phyloP scores from a whole-genome alignment of 108 stramenopile genomes.

The Cyclostephanos tholiformis region DNA sequence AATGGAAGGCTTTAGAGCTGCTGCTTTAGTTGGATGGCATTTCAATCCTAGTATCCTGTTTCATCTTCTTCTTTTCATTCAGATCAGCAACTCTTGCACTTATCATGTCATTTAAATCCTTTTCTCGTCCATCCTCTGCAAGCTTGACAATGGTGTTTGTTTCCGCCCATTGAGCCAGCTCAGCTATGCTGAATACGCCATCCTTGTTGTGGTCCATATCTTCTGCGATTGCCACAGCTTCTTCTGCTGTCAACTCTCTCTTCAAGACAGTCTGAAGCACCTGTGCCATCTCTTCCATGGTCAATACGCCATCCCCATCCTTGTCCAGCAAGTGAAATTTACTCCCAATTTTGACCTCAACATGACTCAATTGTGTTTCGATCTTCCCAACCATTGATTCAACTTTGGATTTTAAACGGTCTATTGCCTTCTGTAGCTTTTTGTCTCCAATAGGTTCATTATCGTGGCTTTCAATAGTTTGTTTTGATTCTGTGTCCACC shows the following conservation, averaged over 20 bases:
- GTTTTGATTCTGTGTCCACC: constrained; percentile 29
- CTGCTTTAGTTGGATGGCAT: not conserved
- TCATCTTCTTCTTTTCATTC: constrained; percentile 50
- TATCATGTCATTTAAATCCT: constrained; percentile 78
- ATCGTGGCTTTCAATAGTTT: constrained; percentile 28
- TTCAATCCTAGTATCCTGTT: constrained; percentile 36
- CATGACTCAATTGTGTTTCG: constrained; percentile 87
- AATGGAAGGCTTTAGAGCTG: not conserved
- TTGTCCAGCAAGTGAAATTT: constrained; percentile 96
- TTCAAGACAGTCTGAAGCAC: constrained; percentile 79
- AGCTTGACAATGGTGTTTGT: constrained; percentile 80
- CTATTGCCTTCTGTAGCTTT: constrained; percentile 60
- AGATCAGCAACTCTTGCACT: constrained; percentile 44
- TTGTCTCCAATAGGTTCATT: constrained; percentile 36
- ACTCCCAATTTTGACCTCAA: constrained; percentile 92
- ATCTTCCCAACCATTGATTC: constrained; percentile 93
- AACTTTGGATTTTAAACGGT: constrained; percentile 76
- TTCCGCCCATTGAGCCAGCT: constrained; percentile 81
- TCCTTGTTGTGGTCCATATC: constrained; percentile 56
- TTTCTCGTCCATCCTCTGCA: constrained; percentile 85
- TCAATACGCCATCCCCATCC: constrained; percentile 91
- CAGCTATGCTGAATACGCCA: constrained; percentile 68
- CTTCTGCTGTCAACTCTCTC: constrained; percentile 73
- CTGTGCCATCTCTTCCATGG: constrained; percentile 84
- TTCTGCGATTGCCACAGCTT: constrained; percentile 80